Evolutionary conservation across 805 yeast genomes (phyloP).

Genomic region (Candida boleticola): DNA sequence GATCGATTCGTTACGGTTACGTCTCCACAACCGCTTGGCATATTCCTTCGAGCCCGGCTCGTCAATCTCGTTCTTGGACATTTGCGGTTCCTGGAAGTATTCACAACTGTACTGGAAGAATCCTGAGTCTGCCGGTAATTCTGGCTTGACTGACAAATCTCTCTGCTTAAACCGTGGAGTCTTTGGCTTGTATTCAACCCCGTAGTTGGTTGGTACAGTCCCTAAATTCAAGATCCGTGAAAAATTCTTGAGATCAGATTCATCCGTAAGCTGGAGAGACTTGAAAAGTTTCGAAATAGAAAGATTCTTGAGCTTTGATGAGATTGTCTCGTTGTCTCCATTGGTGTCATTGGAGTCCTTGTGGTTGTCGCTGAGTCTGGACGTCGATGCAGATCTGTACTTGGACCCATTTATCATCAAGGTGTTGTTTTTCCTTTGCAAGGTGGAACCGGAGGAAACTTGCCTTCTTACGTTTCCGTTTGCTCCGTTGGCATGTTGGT

Average conservation of each 20-base stretch:
- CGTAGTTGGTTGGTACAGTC: constrained; percentile 35
- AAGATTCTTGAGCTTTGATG: constrained; percentile 31
- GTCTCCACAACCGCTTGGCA: constrained; percentile 80
- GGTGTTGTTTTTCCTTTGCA: constrained; percentile 22
- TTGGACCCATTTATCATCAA: constrained; percentile 25
- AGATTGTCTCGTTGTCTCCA: constrained; percentile 29
- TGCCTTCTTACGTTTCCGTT: constrained; percentile 15
- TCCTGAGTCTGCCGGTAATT: constrained; percentile 55
- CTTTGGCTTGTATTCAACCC: constrained; percentile 49
- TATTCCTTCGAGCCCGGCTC: constrained; percentile 91
- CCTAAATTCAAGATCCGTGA: constrained; percentile 34
- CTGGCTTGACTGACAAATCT: constrained; percentile 34
- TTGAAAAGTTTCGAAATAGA: constrained; percentile 35
- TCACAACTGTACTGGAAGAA: constrained; percentile 80
- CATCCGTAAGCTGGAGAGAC: constrained; percentile 39
- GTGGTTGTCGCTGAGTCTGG: constrained; percentile 12
- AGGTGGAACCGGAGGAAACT: constrained; percentile 20
- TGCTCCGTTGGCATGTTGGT: constrained; percentile 4
- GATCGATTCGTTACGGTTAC: constrained; percentile 82
- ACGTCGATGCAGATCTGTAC: constrained; percentile 25
- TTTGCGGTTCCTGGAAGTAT: constrained; percentile 94
- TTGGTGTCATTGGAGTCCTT: constrained; percentile 13
- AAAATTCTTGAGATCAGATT: constrained; percentile 36
- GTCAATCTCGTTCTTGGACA: constrained; percentile 78
- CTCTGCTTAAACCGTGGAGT: constrained; percentile 53